Conservation (phyloP, 192 early-diverging fungal species). For the Backusella westeae region DNA sequence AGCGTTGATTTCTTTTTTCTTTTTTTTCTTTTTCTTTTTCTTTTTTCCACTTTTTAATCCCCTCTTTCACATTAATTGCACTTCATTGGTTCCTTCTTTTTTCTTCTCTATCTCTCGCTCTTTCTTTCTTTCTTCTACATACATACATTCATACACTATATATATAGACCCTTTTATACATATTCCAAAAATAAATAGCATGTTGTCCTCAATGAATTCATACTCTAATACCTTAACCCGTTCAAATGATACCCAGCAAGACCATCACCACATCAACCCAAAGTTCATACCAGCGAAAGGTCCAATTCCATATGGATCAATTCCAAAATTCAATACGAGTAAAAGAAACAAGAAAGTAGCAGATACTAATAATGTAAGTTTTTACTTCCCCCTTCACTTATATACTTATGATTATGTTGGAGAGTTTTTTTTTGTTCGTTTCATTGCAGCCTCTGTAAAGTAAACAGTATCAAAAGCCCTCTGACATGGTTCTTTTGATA, state of each 20-base stretch:
- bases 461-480: constrained; percentile 7
- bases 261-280: not conserved
- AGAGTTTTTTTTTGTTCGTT: not conserved
- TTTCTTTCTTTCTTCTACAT: not conserved
- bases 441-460: constrained; percentile 8
- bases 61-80: not conserved
- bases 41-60: not conserved
- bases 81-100: not conserved
- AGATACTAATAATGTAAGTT: not conserved
- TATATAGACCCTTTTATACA: not conserved
- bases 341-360: not conserved
- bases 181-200: constrained; percentile 5
- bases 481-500: not conserved
- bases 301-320: constrained; percentile 11
- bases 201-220: constrained; percentile 2
- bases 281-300: not conserved
- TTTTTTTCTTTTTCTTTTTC: not conserved
- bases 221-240: not conserved
- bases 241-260: not conserved
- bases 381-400: not conserved
- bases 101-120: not conserved
- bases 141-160: not conserved
- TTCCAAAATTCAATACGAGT: not conserved
- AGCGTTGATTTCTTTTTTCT: not conserved
- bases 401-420: constrained; percentile 1